A percentile compares a stretch with the other conserved stretches of the same genome.
These are phyloP conservation scores for Conticribra guillardii DNA, from an alignment of 108 stramenopile species.

Conservation along the genomic window DNA sequence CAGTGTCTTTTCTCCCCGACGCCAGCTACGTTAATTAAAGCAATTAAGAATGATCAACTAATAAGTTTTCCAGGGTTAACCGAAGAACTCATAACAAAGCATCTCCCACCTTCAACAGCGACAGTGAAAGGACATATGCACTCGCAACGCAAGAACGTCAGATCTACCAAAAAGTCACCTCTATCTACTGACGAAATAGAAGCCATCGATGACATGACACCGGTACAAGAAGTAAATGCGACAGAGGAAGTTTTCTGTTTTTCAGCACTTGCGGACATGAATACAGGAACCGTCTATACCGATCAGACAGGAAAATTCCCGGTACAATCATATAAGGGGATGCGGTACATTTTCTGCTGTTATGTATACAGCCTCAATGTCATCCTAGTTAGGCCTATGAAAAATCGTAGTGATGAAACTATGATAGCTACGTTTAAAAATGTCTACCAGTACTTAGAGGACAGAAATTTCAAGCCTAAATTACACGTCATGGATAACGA, in stretches of 20 bases:
- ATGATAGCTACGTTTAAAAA: background rate
- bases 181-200: background rate
- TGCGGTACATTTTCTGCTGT: background rate
- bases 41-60: constrained; percentile 16
- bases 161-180: background rate
- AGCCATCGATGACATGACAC: background rate
- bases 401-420: background rate
- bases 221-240: background rate
- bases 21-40: constrained; percentile 15
- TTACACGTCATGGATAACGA: constrained; percentile 1
- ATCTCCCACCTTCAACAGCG: background rate
- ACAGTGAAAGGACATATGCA: constrained; percentile 23
- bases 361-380: background rate
- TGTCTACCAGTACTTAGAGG: background rate
- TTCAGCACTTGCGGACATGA: background rate
- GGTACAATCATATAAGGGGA: background rate
- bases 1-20: constrained; percentile 20
- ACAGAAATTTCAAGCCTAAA: constrained; percentile 6
- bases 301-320: constrained; percentile 6
- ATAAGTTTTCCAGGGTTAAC: constrained; percentile 10
- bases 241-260: constrained; percentile 5
- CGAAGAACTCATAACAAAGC: background rate
- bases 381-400: background rate
- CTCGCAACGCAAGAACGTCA: background rate
- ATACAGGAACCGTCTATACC: background rate